Conservation (phyloP, 2,329 filamentous ascomycete species). For the Colletotrichum siamense region DNA sequence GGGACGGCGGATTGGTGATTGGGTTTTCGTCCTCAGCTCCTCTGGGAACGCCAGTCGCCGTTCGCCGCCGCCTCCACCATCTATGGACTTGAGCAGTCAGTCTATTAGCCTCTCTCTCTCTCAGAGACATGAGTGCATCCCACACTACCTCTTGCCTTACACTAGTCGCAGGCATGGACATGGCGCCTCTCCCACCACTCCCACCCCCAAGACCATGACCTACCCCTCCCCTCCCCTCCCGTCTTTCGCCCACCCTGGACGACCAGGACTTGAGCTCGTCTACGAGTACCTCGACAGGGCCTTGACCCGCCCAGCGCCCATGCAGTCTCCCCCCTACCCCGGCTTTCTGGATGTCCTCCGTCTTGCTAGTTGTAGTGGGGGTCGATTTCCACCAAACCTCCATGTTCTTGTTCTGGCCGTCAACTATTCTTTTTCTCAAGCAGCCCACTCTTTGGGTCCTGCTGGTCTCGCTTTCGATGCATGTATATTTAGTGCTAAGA, state of each 20-base stretch:
- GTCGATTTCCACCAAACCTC: constrained; percentile 17
- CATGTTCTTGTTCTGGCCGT: constrained; percentile 2
- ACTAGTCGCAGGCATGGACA: constrained; percentile 6
- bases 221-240: background rate
- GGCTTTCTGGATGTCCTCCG: constrained; percentile 15
- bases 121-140: constrained; percentile 5
- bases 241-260: background rate
- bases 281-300: background rate
- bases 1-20: background rate
- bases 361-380: constrained; percentile 13
- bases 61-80: constrained; percentile 15
- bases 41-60: background rate
- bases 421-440: constrained; percentile 2
- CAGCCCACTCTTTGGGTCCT: constrained; percentile 12
- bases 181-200: background rate
- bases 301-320: background rate
- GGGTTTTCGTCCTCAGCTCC: background rate
- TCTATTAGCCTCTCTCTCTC: background rate
- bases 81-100: background rate
- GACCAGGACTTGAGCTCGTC: constrained; percentile 1
- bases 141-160: constrained; percentile 1
- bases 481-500: constrained; percentile 23
- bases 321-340: constrained; percentile 6
- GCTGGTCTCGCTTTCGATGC: constrained; percentile 13
- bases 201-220: background rate